A percentile compares a stretch with the other conserved stretches of the same genome.
phyloP scores from a whole-genome alignment of 768 basidiomycete species.

The Brasilioporus rufonigricans region DNA sequence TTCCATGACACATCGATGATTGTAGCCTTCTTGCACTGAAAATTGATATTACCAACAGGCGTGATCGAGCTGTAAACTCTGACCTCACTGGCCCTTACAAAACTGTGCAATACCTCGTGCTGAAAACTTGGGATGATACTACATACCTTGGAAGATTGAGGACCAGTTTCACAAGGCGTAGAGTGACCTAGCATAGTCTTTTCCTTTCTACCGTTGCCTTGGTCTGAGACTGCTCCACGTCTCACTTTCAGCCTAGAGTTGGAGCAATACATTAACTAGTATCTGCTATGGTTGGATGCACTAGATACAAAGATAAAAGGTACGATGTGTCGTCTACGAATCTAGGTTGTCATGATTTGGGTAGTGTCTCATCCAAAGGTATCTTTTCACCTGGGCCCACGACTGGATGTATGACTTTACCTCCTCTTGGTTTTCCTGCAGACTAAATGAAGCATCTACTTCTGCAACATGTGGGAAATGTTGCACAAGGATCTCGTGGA shows the following conservation, averaged over 20 bases:
- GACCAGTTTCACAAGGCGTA: constrained; percentile 48
- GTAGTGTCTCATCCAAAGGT: too few species aligned
- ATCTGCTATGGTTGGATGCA: too few species aligned
- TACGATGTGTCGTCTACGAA: too few species aligned
- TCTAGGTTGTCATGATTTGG: too few species aligned
- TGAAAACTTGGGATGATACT: constrained; percentile 69
- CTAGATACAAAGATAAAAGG: too few species aligned
- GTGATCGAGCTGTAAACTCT: constrained; percentile 19
- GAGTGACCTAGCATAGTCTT: neutral
- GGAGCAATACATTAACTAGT: neutral
- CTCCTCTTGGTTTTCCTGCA: too few species aligned
- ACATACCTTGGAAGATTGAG: constrained; percentile 61
- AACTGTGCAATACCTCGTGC: constrained; percentile 43
- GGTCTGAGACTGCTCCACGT: neutral
- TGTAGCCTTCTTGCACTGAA: constrained; percentile 25
- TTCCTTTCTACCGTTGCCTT: neutral
- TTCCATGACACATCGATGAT: constrained; percentile 36
- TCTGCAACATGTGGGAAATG: too few species aligned
- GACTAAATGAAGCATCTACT: too few species aligned
- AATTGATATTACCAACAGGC: constrained; percentile 36
- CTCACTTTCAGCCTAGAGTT: neutral
- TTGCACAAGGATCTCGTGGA: too few species aligned
- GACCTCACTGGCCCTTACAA: constrained; percentile 29
- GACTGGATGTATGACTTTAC: too few species aligned
- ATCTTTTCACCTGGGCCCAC: too few species aligned